These are phyloP conservation scores for Tagetes erecta DNA, from an alignment of 129 eudicot genomes.

Conservation along the genomic window DNA sequence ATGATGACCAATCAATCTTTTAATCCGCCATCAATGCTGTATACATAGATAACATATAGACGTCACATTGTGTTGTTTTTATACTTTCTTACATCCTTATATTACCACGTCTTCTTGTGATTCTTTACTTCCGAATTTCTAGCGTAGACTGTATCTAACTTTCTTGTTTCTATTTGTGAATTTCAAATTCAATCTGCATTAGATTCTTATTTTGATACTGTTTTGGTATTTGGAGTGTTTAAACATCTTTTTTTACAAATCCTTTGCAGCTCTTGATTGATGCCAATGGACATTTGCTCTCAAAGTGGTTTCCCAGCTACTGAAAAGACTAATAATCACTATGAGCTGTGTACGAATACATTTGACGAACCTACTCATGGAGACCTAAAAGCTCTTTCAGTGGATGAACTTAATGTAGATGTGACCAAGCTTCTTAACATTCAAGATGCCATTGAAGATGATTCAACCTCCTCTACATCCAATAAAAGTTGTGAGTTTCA, in stretches of 20 bases:
- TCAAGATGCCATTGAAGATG: slow-evolving; percentile 36
- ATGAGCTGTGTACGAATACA: slow-evolving; percentile 30
- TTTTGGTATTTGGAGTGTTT: slow-evolving; percentile 1
- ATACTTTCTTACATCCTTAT: not conserved
- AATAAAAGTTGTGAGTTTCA: slow-evolving; percentile 21
- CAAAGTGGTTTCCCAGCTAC: slow-evolving; percentile 32
- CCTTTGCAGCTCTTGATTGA: slow-evolving; percentile 29
- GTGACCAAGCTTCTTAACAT: slow-evolving; percentile 40
- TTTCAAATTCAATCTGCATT: not conserved
- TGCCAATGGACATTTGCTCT: slow-evolving; percentile 54
- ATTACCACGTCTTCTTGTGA: not conserved
- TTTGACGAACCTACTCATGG: slow-evolving; percentile 19
- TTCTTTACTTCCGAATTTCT: not conserved
- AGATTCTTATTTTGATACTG: slow-evolving; percentile 2
- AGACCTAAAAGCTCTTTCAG: slow-evolving; percentile 27
- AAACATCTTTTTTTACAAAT: not conserved
- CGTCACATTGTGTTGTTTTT: not conserved
- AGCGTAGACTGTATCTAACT: not conserved
- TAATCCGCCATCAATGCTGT: not conserved
- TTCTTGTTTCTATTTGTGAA: not conserved
- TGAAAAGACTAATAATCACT: slow-evolving; percentile 37
- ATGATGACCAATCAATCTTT: not conserved
- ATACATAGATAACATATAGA: not conserved
- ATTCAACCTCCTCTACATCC: slow-evolving; percentile 23
- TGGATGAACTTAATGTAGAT: slow-evolving; percentile 44